Evolutionary conservation across 257 asterid genomes (phyloP).

Genomic region (Lavandula angustifolia): DNA sequence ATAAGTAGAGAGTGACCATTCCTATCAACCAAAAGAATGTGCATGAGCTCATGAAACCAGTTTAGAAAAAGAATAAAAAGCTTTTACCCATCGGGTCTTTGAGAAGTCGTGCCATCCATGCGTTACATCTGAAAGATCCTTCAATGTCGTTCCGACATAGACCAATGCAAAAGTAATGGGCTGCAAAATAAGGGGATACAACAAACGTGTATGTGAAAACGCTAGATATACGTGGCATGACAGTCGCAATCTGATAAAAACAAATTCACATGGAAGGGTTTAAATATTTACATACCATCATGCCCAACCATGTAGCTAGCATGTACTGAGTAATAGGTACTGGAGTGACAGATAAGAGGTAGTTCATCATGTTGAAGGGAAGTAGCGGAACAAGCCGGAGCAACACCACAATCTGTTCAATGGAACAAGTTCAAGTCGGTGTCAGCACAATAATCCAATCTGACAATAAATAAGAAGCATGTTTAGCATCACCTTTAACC

Average conservation of each 20-base stretch:
- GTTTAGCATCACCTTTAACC: neutral
- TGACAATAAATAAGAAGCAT: slow-evolving; percentile 18
- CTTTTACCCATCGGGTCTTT: slow-evolving; percentile 83
- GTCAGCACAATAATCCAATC: slow-evolving; percentile 21
- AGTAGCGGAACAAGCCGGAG: slow-evolving; percentile 93
- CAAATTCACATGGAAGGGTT: neutral
- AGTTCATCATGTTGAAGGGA: slow-evolving; percentile 95
- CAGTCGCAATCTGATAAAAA: neutral
- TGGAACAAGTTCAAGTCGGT: slow-evolving; percentile 23
- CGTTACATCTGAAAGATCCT: slow-evolving; percentile 96
- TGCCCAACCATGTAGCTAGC: slow-evolving; percentile 99
- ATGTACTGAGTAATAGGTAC: slow-evolving; percentile 77
- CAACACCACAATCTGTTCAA: slow-evolving; percentile 80
- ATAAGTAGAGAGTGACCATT: neutral
- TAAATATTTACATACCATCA: slow-evolving; percentile 67
- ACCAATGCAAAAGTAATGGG: slow-evolving; percentile 95
- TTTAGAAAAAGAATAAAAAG: slow-evolving; percentile 6
- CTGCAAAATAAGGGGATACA: slow-evolving; percentile 44
- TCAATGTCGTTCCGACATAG: slow-evolving; percentile 92
- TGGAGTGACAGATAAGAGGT: slow-evolving; percentile 93
- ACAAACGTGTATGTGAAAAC: slow-evolving; percentile 1
- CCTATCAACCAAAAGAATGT: slow-evolving; percentile 3
- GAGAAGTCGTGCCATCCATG: slow-evolving; percentile 95
- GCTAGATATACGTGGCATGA: neutral
- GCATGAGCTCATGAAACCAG: neutral